Base-by-base conservation (phyloP, 176 grass and related monocot genomes). In the Oryza longistaminata region DNA sequence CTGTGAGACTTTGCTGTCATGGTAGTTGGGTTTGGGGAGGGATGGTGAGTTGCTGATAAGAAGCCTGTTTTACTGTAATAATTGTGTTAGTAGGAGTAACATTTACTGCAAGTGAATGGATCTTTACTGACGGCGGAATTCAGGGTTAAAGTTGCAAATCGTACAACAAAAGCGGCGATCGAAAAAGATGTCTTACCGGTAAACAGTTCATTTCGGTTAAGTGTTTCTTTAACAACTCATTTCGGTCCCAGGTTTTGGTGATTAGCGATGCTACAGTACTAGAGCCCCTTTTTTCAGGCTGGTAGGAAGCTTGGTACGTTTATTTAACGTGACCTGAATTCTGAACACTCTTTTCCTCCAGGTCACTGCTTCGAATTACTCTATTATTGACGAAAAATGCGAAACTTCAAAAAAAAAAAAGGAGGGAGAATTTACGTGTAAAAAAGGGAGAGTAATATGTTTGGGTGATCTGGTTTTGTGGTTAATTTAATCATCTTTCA, bases 1-100 rank as follows among this genome's bases (percentile, higher is more conserved):
- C 55, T 29, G 19, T 52, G 16, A 62, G 27, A 70, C 61, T 50
- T 80, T 42, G 15, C 3, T 78, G 48, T 80, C 86, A 71, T 11
- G 71, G 83, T 61, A 49, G 88, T 45, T 90, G 4, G 35, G 0
- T 83, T 45, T 90, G 4, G 35, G 0, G 6, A 3, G 10, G 15
- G 49, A 43, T 76, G 7, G 70, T 71, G 83, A 9, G 46, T 19
- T 58, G 34, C 3, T 65, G 42, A 14, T 11, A 39, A n/a, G 45
- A 29, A 43, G 62, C 6, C 60, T 42, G n/a, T 2, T 31, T 50
- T 75, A 17, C 15, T 73, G 70, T 46, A 27, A 34, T 46, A 26
- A 34, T 14, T 21, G 10, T n/a, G 17, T 1, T 33, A 31, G 6
- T 62, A 64, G 42, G 31, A 45, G 16, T 62, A 25, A 31, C 7